phyloP scores from a whole-genome alignment of 176 grass and related monocot species.

The Poa pratensis region DNA sequence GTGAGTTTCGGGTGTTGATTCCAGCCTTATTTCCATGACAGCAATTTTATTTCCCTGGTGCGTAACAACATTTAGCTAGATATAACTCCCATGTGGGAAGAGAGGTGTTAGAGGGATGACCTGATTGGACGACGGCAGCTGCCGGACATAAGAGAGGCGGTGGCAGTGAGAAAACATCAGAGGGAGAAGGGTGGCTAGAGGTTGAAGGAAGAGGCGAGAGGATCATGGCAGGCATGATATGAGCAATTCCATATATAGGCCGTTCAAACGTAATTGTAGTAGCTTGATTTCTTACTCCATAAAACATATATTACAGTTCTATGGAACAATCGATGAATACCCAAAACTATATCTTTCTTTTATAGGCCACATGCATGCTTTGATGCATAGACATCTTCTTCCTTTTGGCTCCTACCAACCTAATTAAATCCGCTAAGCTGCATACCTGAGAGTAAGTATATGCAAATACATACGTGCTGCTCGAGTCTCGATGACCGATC shows the following conservation, averaged over 20 bases:
- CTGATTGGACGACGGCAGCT: not conserved
- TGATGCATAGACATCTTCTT: not conserved
- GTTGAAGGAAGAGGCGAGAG: not conserved
- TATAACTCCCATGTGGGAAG: not conserved
- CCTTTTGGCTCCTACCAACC: not conserved
- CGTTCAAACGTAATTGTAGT: not conserved
- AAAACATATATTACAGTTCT: no score
- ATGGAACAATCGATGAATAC: no score
- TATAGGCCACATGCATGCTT: not conserved
- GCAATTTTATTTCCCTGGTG: not conserved
- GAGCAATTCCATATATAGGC: not conserved
- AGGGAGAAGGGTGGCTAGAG: not conserved
- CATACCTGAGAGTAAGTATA: not conserved
- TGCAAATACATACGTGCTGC: not conserved
- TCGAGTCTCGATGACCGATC: not conserved
- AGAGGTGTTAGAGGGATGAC: not conserved
- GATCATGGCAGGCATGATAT: not conserved
- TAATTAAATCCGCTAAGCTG: not conserved
- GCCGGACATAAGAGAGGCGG: no score
- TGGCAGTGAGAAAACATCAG: not conserved
- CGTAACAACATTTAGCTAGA: not conserved
- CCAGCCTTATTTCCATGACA: not conserved
- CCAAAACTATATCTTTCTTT: not conserved
- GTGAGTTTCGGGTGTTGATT: no score
- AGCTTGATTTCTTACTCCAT: no score